Conservation (phyloP, 768 basidiomycete genomes). For the Phanerochaete sordida region DNA sequence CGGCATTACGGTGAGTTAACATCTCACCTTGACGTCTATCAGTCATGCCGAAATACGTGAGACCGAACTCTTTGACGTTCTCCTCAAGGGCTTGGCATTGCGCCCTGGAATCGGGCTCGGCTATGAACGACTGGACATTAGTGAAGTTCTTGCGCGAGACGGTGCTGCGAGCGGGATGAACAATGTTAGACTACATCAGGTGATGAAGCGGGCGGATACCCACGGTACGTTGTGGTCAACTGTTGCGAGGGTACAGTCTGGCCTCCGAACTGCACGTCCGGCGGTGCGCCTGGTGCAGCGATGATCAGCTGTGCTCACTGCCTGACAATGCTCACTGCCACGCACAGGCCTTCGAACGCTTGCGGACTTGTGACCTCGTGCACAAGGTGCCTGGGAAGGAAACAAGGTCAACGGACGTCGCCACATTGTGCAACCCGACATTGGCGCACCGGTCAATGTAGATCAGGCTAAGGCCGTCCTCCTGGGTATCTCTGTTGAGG, state of each 20-base stretch:
- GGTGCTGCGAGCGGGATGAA: constrained; percentile 31
- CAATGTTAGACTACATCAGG: too few relatives aligned
- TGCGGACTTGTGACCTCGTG: constrained; percentile 67
- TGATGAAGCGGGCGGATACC: constrained; percentile 23
- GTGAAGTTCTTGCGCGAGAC: constrained; percentile 49
- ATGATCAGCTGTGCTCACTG: background rate
- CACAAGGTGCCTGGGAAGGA: constrained; percentile 42
- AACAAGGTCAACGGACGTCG: background rate
- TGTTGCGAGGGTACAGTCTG: constrained; percentile 63
- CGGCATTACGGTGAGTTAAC: background rate
- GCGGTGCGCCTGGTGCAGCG: constrained; percentile 39
- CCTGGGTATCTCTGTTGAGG: constrained; percentile 55
- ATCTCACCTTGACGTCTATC: constrained; percentile 56
- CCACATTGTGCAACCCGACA: background rate
- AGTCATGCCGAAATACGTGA: constrained; percentile 68
- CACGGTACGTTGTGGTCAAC: constrained; percentile 60
- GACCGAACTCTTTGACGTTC: constrained; percentile 62
- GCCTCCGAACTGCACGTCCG: constrained; percentile 51
- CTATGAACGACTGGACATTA: constrained; percentile 45
- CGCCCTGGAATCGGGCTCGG: constrained; percentile 53
- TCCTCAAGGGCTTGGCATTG: constrained; percentile 59
- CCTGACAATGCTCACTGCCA: background rate
- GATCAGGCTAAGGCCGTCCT: constrained; percentile 75
- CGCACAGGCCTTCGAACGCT: constrained; percentile 55
- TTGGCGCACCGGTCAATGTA: constrained; percentile 55